These are phyloP conservation scores for Marsdenia floribunda DNA, from an alignment of 257 asterid genomes.

Conservation along the genomic window DNA sequence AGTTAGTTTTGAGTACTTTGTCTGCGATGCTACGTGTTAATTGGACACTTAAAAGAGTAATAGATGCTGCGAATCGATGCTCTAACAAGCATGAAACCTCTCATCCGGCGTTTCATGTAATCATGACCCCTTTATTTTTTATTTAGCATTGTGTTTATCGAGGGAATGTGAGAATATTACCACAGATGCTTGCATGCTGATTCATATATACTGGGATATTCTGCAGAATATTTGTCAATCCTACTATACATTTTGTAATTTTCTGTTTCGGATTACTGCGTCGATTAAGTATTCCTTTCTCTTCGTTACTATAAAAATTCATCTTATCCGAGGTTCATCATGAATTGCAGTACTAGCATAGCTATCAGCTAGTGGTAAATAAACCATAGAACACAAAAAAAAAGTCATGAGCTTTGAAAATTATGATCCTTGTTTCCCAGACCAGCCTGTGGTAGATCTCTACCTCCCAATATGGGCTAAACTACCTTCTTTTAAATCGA, in stretches of 20 bases:
- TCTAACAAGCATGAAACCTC: not conserved
- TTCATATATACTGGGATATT: conserved; percentile 1
- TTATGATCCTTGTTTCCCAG: conserved; percentile 60
- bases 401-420: conserved; percentile 42
- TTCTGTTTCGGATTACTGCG: not conserved
- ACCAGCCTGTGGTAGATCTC: conserved; percentile 54
- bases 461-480: conserved; percentile 71
- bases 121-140: not conserved
- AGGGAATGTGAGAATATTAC: no score
- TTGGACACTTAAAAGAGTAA: no score
- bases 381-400: no score
- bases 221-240: conserved; percentile 8
- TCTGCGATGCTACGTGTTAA: no score
- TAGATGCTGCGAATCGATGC: not conserved
- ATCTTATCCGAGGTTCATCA: conserved; percentile 1
- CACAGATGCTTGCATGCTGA: not conserved
- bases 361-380: no score
- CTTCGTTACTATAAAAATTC: not conserved
- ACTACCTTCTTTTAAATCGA: conserved; percentile 44
- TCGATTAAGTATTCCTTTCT: not conserved
- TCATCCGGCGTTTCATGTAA: not conserved
- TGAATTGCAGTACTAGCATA: not conserved
- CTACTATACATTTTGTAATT: not conserved
- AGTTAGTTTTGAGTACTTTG: no score
- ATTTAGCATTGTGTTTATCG: not conserved